Base-by-base conservation (phyloP, 2,329 filamentous ascomycete genomes). In the Aspergillus hortae region DNA sequence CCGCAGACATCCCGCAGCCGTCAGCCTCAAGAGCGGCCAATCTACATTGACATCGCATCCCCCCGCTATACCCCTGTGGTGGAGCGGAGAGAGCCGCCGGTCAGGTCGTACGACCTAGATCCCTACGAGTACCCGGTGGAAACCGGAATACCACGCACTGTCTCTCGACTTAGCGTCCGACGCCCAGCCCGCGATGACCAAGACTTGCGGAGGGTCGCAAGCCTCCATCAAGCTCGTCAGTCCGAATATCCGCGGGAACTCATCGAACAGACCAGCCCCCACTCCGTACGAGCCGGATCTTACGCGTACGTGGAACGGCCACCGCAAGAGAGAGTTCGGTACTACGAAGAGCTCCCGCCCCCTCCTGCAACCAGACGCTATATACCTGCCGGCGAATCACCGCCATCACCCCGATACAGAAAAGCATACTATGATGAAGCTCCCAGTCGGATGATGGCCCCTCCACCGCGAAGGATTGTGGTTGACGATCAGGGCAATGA, bases 401-500 rank as follows among this genome's bases (percentile, higher is more conserved):
- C 65, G 9, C 60, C 63, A 4, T 67, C 65, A 5, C 66, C 71
- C 10, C 58, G 65, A 17, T 70, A 71, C 50, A 70, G 67, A 17
- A 72, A 74, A 44, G 55, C 68, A n/a, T 76, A 75, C 54, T 69
- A 71, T 40, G 71, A 74, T 46, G 70, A 69, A 35, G 64, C 79
- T 30, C 74, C 76, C 32, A 66, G 68, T 40, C 76, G 74, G 36
- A 62, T 68, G 48, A 77, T 81, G 73, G 77, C 77, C 46, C 77
- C 81, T 6, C 79, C 81, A 15, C 74, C 81, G 43, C 77, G 85
- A 50, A 84, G 86, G 55, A 87, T 96, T 56, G 79, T 95, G 32
- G 78, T 95, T 49, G 92, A 96, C 71, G 84, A 89, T 56, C 89
- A 86, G 69, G 91, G 91, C 38, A 89, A 89, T 67, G 85, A 90